These are phyloP conservation scores for Boletales sp. DNA, from an alignment of 768 basidiomycete genomes.

Conservation along the genomic window DNA sequence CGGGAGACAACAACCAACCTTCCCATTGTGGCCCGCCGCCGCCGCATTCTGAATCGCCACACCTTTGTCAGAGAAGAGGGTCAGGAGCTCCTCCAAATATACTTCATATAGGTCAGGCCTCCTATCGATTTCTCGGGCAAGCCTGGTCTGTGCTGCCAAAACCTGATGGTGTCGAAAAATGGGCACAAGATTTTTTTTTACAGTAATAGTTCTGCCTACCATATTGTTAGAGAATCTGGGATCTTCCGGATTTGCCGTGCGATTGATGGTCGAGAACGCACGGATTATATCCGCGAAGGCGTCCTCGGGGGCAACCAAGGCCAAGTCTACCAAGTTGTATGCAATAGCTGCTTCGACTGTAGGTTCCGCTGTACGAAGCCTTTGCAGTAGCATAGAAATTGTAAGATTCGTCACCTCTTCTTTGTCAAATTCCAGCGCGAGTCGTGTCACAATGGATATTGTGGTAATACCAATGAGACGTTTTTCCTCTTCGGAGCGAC, in stretches of 20 bases:
- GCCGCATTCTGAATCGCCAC: slow-evolving; percentile 84
- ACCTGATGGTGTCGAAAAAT: slow-evolving; percentile 44
- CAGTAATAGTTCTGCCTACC: slow-evolving; percentile 38
- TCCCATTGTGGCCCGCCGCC: slow-evolving; percentile 59
- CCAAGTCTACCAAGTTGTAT: slow-evolving; percentile 87
- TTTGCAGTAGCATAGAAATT: slow-evolving; percentile 89
- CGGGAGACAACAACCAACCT: slow-evolving; percentile 41
- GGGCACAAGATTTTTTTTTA: too few species aligned
- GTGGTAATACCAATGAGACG: slow-evolving; percentile 84
- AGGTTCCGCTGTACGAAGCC: slow-evolving; percentile 79
- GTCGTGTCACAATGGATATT: slow-evolving; percentile 83
- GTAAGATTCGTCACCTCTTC: slow-evolving; percentile 90
- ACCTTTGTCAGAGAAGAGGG: slow-evolving; percentile 87
- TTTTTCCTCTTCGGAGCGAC: slow-evolving; percentile 80
- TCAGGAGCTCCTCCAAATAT: slow-evolving; percentile 82
- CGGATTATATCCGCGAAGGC: slow-evolving; percentile 82
- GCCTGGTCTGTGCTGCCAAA: slow-evolving; percentile 84
- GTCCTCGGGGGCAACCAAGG: slow-evolving; percentile 69
- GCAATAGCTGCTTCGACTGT: slow-evolving; percentile 89
- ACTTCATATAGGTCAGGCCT: slow-evolving; percentile 74
- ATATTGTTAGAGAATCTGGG: slow-evolving; percentile 87
- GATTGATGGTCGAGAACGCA: slow-evolving; percentile 80
- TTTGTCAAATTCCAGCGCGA: slow-evolving; percentile 81
- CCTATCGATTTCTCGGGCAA: slow-evolving; percentile 73
- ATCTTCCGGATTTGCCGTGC: slow-evolving; percentile 85